These are phyloP conservation scores for Lepidium campestre DNA, from an alignment of 441 rosid genomes.

Conservation along the genomic window DNA sequence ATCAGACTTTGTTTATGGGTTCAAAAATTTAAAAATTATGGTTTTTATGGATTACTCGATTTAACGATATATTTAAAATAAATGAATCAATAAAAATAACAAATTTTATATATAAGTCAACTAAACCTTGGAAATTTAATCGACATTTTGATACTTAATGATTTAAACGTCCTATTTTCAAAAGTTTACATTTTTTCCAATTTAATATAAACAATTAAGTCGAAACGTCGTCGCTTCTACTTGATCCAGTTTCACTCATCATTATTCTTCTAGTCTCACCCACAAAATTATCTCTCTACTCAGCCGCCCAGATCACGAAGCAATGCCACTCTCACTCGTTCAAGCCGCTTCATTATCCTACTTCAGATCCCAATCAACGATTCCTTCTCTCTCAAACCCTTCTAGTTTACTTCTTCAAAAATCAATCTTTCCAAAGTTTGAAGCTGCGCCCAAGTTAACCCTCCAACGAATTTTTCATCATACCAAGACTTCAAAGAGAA, in stretches of 20 bases:
- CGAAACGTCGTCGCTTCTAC: background rate
- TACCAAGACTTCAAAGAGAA: constrained; percentile 7
- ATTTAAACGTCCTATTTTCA: too few relatives aligned
- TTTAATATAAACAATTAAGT: background rate
- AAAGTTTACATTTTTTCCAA: too few relatives aligned
- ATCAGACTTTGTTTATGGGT: too few relatives aligned
- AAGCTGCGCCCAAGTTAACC: constrained; percentile 15
- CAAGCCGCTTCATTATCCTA: constrained; percentile 37
- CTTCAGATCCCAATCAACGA: constrained; percentile 22
- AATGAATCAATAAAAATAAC: too few relatives aligned
- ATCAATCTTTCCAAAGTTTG: constrained; percentile 35
- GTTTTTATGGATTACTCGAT: too few relatives aligned
- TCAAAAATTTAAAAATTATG: too few relatives aligned
- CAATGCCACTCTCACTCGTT: constrained; percentile 45
- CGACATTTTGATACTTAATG: too few relatives aligned
- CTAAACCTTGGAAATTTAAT: too few relatives aligned
- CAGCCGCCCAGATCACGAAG: constrained; percentile 22
- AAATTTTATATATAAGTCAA: too few relatives aligned
- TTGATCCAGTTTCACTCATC: background rate
- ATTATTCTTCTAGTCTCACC: background rate
- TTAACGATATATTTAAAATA: too few relatives aligned
- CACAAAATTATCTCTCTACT: background rate
- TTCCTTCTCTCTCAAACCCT: constrained; percentile 15
- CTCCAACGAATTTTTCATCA: constrained; percentile 14
- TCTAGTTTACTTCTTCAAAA: constrained; percentile 21